Evolutionary conservation across 495 filamentous ascomycete species (phyloP), one percentile per base, ranked within the genome.

Genomic region (Aspergillus wentii): DNA sequence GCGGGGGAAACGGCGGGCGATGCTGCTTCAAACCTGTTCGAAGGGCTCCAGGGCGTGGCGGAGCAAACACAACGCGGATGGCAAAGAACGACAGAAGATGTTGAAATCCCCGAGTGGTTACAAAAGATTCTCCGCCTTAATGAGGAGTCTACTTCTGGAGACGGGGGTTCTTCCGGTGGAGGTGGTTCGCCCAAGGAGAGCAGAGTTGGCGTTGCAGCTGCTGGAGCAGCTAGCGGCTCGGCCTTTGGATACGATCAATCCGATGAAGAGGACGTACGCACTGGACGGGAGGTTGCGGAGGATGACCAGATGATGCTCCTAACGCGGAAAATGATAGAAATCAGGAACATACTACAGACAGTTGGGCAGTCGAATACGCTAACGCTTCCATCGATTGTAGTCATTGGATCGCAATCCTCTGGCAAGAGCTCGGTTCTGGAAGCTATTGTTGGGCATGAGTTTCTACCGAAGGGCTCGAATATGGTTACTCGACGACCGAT

Each of bases 281-380:
- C 64, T 17, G 78, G 75, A 26, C 73, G 74, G 32, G 73, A 86
- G 48, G 65, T 68, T 38, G 85, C 89, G 4, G 79, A 83, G 51
- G 91, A 99, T 54, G 92, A 99, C 52, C 92, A 99, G 61, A 99
- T 99, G 91, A 99, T 99, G 92, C 69, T 95, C 47, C 70, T 99
- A 59, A 99, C 92, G 0, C 90, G 90, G 66, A 95, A 94, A 62
- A 99, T 99, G 92, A 99, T 99, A 54, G 91, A 99, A 59, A 97
- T 99, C 35, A 71, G 94, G 44, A 88, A 82, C 45, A 88, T 99
- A 27, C 69, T 99, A 5, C 82, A 91, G 52, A 79, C 82, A 14
- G 84, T 99, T 31, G 92, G 92, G 28, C 89, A 99, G 65, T 90
- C 89, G 5, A 84, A 80, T 43, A 76, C 85, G 9, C 69, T 99